Base-by-base conservation (phyloP, 805 yeast species). In the Kregervanrija delftensis region DNA sequence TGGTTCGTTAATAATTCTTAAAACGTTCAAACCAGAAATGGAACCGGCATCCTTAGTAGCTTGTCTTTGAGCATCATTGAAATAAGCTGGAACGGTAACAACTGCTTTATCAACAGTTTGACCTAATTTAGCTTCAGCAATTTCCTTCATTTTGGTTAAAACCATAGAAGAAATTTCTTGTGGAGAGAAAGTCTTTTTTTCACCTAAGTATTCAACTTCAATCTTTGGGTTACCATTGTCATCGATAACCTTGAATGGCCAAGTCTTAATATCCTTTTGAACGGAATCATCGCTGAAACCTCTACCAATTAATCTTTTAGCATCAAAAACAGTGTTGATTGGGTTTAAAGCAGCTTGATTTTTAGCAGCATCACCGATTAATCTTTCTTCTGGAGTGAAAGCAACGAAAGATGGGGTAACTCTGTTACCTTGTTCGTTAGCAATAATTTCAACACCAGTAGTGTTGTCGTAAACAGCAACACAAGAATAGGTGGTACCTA, bases 181-280 rank as follows among this genome's bases (percentile, higher is more conserved):
- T 59, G 86, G 86, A 50, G 86, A 71, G 72, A 81, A 81, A 48
- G 78, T 69, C 71, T 80, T 81, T 60, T 72, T 73, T 67, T 81
- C 86, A 60, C 76, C 86, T 63, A 75, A 71, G 76, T 76, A 79
- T 60, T 78, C 79, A 63, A 81, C 87, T 67, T 80, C 77, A 51
- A 81, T 77, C 63, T 76, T 69, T 68, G 88, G 88, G 67, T 77
- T 73, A 57, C 81, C 83, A 55, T 72, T 73, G 63, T 70, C 75
- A 69, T 81, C 77, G 60, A 76, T 66, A 61, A 81, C 80, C 70
- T 75, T 76, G 81, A 79, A 81, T 65, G 88, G 88, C 93, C 91
- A 86, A 68, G 87, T 80, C 81, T 87, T 87, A 74, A 84, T 81
- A 67, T 87, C 96, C 73, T 80, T 82, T 76, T 86, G 91, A 57